Evolutionary conservation across 176 grass and related monocot species (phyloP), one percentile per base, ranked within the genome.

Genomic region (Lolium perenne): DNA sequence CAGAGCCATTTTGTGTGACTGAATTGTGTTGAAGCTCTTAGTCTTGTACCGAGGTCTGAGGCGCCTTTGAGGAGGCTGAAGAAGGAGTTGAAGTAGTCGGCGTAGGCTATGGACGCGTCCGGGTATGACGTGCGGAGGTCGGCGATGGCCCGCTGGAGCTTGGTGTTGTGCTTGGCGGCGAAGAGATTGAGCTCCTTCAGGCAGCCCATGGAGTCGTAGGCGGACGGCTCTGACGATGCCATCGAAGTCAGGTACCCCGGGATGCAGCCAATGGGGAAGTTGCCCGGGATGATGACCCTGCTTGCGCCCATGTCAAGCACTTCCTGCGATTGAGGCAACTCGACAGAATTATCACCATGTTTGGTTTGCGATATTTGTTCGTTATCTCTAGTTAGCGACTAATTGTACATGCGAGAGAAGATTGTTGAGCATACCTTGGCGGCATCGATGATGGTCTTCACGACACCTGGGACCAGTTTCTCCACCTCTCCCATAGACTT

Each of bases 181-280:
- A 98, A 94, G 41, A 62, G 74, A 81, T 98, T 98, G 57, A 91
- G 88, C 29, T 82, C 83, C 35, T 86, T 91, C 15, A 98, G 66
- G 85, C 97, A 98, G 0, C 71, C 86, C 10, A 67, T 82, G 32
- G 82, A 53, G 71, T 98, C 97, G 63, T 95, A 95, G 58, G 62
- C 93, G 0, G 86, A 70, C 8, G 85, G 55, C 58, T 93, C 71
- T 6, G 69, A 14, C 6, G 71, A 25, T 46, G 7, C 71, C 87
- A 88, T 95, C 60, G 82, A 84, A 17, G 97, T 53, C 68, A 98
- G 94, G 80, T 95, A 98, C 0, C 92, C 78, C 49, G 94, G 97
- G 38, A 86, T 54, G 87, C 97, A 98, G 32, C 94, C 97, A 60
- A 95, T 95, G 14, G 97, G 94, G 70, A 98, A 94, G 85, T 98